phyloP scores from a whole-genome alignment of 371 early-diverging fungal genomes.

The Lichtheimia ramosa region DNA sequence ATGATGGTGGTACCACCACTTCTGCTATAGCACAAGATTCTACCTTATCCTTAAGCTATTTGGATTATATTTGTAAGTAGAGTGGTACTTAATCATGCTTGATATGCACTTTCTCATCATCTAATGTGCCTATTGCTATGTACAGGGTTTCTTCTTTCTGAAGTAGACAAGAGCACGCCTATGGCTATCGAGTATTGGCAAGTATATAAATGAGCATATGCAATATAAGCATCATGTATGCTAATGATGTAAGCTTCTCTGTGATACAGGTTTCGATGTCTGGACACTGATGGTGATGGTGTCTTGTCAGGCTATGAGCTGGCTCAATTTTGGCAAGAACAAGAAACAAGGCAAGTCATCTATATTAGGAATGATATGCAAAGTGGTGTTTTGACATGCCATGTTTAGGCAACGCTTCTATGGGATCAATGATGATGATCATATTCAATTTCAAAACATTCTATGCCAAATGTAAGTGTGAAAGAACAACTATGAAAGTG shows the following conservation, averaged over 20 bases:
- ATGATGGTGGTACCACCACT: neutral
- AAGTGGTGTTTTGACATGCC: neutral
- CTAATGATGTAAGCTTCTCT: neutral
- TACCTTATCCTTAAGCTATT: slow-evolving; percentile 31
- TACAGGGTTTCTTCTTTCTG: slow-evolving; percentile 85
- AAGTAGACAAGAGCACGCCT: slow-evolving; percentile 80
- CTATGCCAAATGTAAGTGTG: slow-evolving; percentile 46
- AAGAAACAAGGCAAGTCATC: slow-evolving; percentile 45
- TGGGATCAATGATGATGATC: slow-evolving; percentile 26
- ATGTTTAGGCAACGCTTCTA: slow-evolving; percentile 23
- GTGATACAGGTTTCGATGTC: slow-evolving; percentile 70
- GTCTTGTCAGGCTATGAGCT: slow-evolving; percentile 83
- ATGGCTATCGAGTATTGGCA: slow-evolving; percentile 88
- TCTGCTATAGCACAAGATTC: too few relatives aligned
- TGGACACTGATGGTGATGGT: slow-evolving; percentile 93
- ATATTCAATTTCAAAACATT: slow-evolving; percentile 42
- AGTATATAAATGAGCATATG: neutral
- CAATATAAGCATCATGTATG: neutral
- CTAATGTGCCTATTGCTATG: too few relatives aligned
- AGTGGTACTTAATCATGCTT: neutral
- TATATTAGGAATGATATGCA: neutral
- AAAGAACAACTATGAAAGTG: too few relatives aligned
- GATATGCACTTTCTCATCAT: too few relatives aligned
- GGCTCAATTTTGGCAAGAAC: slow-evolving; percentile 82
- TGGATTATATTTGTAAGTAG: slow-evolving; percentile 59